phyloP scores from a whole-genome alignment of 2,329 filamentous ascomycete genomes.

The Macroventuria anomochaeta region DNA sequence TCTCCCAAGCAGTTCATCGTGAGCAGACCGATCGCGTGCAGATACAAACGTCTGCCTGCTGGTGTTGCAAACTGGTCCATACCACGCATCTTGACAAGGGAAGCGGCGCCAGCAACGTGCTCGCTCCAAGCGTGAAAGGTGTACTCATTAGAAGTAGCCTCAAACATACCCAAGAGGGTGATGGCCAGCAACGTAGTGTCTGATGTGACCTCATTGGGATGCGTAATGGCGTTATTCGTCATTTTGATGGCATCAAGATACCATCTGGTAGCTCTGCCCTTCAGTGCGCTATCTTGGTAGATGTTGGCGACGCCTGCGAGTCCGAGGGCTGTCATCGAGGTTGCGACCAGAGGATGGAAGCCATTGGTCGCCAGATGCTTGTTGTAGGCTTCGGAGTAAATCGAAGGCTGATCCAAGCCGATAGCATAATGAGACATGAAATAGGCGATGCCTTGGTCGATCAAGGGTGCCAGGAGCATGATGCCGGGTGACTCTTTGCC shows the following conservation, averaged over 20 bases:
- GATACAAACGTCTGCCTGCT: slow-evolving; percentile 42
- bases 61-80: slow-evolving; percentile 35
- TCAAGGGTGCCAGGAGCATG: slow-evolving; percentile 28
- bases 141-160: slow-evolving; percentile 41
- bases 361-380: slow-evolving; percentile 38
- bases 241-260: slow-evolving; percentile 42
- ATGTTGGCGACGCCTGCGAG: slow-evolving; percentile 42
- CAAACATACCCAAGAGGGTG: slow-evolving; percentile 43
- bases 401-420: slow-evolving; percentile 38
- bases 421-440: slow-evolving; percentile 40
- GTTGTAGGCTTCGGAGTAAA: slow-evolving; percentile 31
- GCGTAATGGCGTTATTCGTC: slow-evolving; percentile 40
- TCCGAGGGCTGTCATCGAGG: slow-evolving; percentile 45
- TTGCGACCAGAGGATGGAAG: slow-evolving; percentile 43
- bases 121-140: slow-evolving; percentile 42
- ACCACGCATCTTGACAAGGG: slow-evolving; percentile 43
- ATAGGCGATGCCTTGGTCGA: slow-evolving; percentile 43
- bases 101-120: slow-evolving; percentile 46
- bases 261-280: slow-evolving; percentile 38
- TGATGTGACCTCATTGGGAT: slow-evolving; percentile 33
- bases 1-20: slow-evolving; percentile 41
- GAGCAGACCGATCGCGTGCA: slow-evolving; percentile 36
- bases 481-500: slow-evolving; percentile 13
- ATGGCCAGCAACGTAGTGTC: slow-evolving; percentile 44
- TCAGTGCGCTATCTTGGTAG: slow-evolving; percentile 32